A percentile compares a stretch with the other conserved stretches of the same genome.
Evolutionary conservation across 805 yeast genomes (phyloP).

Genomic region (Spathaspora girioi): DNA sequence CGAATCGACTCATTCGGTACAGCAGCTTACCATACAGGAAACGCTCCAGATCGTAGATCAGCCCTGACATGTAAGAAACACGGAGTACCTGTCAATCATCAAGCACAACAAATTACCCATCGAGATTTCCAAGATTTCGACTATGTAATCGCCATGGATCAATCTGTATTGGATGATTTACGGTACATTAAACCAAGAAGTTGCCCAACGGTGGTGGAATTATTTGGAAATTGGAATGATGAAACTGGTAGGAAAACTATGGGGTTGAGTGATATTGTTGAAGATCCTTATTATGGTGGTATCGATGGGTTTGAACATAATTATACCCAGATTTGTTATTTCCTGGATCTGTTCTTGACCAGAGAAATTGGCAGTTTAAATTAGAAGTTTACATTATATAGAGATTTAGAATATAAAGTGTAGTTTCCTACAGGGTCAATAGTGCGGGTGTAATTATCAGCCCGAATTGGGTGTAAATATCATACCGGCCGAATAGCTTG

Average conservation of each 20-base stretch:
- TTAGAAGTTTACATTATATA: conserved; percentile 3
- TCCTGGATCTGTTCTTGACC: conserved; percentile 66
- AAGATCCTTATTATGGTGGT: conserved; percentile 94
- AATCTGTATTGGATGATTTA: conserved; percentile 51
- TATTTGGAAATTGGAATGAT: conserved; percentile 82
- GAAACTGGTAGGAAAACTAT: conserved; percentile 1
- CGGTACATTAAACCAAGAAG: conserved; percentile 50
- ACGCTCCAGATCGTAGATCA: conserved; percentile 75
- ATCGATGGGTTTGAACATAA: conserved; percentile 75
- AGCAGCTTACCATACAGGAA: conserved; percentile 79
- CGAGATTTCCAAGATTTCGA: conserved; percentile 57
- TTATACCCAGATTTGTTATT: conserved; percentile 70
- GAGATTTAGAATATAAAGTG: background rate
- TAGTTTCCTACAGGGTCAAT: background rate
- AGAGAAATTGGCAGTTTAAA: conserved; percentile 34
- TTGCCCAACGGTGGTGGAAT: conserved; percentile 45
- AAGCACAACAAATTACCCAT: conserved; percentile 63
- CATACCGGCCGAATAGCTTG: background rate
- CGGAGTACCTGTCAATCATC: conserved; percentile 71
- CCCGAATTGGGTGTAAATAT: background rate
- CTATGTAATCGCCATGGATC: conserved; percentile 70
- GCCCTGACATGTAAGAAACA: conserved; percentile 62
- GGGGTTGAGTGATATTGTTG: conserved; percentile 55
- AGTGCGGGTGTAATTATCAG: background rate
- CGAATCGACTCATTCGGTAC: conserved; percentile 87